These are phyloP conservation scores for Sanghuangporus baumii DNA, from an alignment of 1,284 basidiomycete genomes.

Conservation along the genomic window DNA sequence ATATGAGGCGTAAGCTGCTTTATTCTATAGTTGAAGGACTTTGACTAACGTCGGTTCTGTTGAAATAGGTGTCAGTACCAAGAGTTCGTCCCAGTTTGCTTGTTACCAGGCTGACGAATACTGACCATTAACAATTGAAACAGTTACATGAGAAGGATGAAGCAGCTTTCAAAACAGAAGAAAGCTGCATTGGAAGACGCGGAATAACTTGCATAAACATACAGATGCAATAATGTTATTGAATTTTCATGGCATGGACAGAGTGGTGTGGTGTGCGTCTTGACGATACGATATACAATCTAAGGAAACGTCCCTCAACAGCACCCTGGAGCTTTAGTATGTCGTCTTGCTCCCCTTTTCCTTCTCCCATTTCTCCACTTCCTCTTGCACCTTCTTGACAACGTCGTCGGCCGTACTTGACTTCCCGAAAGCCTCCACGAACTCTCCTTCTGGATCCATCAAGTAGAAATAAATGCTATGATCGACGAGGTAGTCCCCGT, in stretches of 20 bases:
- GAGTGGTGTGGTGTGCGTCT: background rate
- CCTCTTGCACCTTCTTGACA: constrained; percentile 50
- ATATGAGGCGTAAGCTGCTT: constrained; percentile 64
- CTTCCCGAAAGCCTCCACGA: constrained; percentile 97
- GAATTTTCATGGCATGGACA: background rate
- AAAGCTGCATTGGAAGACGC: constrained; percentile 52
- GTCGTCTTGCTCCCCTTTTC: constrained; percentile 22
- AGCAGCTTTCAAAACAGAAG: constrained; percentile 69
- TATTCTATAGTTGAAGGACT: constrained; percentile 9
- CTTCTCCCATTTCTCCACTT: constrained; percentile 51
- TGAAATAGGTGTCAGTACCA: constrained; percentile 78
- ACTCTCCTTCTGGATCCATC: constrained; percentile 94
- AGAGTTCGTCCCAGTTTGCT: constrained; percentile 47
- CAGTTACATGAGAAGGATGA: constrained; percentile 84
- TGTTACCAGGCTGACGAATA: constrained; percentile 14
- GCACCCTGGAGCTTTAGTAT: background rate
- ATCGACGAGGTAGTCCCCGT: constrained; percentile 93
- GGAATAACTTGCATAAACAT: constrained; percentile 13
- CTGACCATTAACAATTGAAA: background rate
- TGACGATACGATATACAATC: background rate
- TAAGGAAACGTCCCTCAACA: background rate
- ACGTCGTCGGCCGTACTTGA: constrained; percentile 70
- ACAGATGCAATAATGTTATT: constrained; percentile 1
- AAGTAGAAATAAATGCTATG: constrained; percentile 98
- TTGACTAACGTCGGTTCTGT: constrained; percentile 11